A percentile compares a stretch with the other conserved stretches of the same genome.
Evolutionary conservation across 2,329 filamentous ascomycete genomes (phyloP).

Genomic region (Stachybotrys elegans): DNA sequence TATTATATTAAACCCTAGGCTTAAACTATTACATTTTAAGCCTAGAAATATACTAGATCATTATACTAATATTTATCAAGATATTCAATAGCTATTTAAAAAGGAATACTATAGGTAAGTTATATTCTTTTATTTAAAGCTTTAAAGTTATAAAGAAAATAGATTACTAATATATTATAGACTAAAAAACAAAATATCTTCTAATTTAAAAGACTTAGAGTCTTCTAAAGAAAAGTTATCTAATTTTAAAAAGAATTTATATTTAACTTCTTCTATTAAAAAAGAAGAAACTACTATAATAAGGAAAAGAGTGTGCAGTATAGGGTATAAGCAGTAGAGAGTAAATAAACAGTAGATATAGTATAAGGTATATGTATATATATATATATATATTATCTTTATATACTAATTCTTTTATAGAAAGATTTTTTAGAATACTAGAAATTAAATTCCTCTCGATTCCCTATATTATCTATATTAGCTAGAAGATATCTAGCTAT

Average conservation of each 20-base stretch:
- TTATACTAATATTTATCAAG: background rate
- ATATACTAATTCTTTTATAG: background rate
- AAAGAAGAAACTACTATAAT: background rate
- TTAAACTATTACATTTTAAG: constrained; percentile 1
- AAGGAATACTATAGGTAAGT: background rate
- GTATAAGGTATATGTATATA: background rate
- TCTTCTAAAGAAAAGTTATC: background rate
- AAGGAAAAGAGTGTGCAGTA: too few species aligned
- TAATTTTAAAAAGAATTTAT: background rate
- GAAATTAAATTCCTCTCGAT: background rate
- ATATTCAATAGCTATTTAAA: background rate
- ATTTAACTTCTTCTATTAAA: background rate
- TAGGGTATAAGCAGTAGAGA: too few species aligned
- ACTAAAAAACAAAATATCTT: constrained; percentile 2
- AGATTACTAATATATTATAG: background rate
- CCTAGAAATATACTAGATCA: background rate
- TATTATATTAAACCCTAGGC: background rate
- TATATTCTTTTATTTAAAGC: background rate
- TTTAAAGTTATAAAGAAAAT: background rate
- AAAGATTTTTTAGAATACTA: background rate
- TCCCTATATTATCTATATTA: background rate
- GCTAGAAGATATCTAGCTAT: background rate
- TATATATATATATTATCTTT: background rate
- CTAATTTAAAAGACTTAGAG: background rate
- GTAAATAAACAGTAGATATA: background rate